Percentiles rank a stretch among this genome's conserved stretches.
These are phyloP conservation scores for Alloascoidea hylecoeti DNA, from an alignment of 805 yeast genomes.

Conservation along the genomic window DNA sequence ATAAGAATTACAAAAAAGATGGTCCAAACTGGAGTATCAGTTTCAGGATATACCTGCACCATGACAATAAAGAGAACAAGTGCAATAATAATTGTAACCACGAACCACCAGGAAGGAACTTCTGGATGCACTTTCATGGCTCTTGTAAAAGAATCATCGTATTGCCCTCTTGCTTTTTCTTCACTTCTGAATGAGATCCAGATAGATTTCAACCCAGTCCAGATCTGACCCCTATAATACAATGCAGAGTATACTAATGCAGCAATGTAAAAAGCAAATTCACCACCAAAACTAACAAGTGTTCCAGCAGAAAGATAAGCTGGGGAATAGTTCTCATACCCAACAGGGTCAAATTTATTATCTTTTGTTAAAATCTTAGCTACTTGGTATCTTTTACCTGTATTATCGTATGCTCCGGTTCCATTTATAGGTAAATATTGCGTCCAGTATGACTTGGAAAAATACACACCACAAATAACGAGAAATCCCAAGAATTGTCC, in stretches of 20 bases:
- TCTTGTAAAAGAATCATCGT: conserved; percentile 34
- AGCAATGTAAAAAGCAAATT: conserved; percentile 35
- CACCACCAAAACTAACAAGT: conserved; percentile 36
- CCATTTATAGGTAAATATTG: conserved; percentile 37
- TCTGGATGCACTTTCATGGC: conserved; percentile 34
- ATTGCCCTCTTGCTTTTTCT: conserved; percentile 16
- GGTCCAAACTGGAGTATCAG: conserved; percentile 29
- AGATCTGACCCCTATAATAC: conserved; percentile 26
- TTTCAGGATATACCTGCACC: conserved; percentile 26
- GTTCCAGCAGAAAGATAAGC: conserved; percentile 45
- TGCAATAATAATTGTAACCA: conserved; percentile 26
- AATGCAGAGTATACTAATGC: conserved; percentile 32
- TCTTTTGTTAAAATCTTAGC: conserved; percentile 25
- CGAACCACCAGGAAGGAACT: conserved; percentile 40
- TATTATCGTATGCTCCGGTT: conserved; percentile 30
- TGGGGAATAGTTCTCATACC: conserved; percentile 36
- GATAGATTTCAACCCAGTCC: background rate
- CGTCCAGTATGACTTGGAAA: conserved; percentile 34
- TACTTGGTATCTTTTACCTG: conserved; percentile 28
- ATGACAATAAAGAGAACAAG: conserved; percentile 21
- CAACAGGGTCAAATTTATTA: conserved; percentile 25
- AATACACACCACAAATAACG: conserved; percentile 19
- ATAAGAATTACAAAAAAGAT: conserved; percentile 37
- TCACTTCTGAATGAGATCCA: conserved; percentile 1
- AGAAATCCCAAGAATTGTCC: conserved; percentile 12